phyloP scores from a whole-genome alignment of 2,329 filamentous ascomycete genomes.

The Fusarium pseudocircinatum region DNA sequence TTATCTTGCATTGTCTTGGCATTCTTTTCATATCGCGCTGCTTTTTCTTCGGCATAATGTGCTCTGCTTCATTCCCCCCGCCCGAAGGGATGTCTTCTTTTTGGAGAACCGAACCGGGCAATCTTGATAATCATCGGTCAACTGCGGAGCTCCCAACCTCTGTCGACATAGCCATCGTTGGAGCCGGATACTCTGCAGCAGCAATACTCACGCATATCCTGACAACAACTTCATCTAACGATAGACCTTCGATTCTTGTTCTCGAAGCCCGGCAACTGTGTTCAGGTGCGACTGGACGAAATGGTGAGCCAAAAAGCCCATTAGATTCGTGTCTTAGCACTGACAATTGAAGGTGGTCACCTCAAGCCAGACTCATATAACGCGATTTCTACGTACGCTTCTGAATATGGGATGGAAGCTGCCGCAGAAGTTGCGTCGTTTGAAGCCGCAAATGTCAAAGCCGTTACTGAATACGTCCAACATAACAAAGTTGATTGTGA shows the following conservation, averaged over 20 bases:
- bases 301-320: fast-evolving
- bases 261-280: background rate
- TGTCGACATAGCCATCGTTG: fast-evolving
- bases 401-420: background rate
- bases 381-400: background rate
- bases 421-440: background rate
- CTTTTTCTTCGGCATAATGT: fast-evolving
- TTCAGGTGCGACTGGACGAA: background rate
- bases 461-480: background rate
- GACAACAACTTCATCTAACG: background rate
- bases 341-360: background rate
- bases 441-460: background rate
- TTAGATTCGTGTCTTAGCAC: fast-evolving
- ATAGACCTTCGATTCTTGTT: background rate
- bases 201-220: background rate
- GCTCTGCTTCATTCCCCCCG: fast-evolving
- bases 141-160: fast-evolving
- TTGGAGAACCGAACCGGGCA: fast-evolving
- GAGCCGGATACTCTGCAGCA: background rate
- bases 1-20: background rate
- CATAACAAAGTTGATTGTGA: background rate
- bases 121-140: background rate
- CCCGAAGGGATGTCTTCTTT: background rate
- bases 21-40: fast-evolving
- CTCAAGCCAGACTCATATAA: background rate